Evolutionary conservation across 768 basidiomycete genomes (phyloP).

Genomic region (Xerocomellus chrysenteron): DNA sequence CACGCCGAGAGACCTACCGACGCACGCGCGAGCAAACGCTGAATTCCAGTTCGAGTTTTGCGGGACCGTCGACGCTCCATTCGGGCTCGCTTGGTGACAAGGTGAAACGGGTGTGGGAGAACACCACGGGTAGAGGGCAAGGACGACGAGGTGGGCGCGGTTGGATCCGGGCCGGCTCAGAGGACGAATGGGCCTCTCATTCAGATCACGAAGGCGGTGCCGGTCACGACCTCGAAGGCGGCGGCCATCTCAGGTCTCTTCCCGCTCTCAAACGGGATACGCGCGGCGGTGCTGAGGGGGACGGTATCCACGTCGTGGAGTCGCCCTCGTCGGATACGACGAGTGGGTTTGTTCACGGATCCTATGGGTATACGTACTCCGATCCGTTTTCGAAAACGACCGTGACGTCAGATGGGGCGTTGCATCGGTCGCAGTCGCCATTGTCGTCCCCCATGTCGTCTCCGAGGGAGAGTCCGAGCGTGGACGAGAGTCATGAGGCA

Average conservation of each 20-base stretch:
- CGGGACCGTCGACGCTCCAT: constrained; percentile 10
- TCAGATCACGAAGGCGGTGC: constrained; percentile 16
- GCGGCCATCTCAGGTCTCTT: not conserved
- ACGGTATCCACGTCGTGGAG: constrained; percentile 16
- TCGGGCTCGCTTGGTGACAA: constrained; percentile 27
- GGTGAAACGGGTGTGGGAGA: constrained; percentile 28
- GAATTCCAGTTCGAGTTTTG: constrained; percentile 10
- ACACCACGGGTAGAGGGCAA: constrained; percentile 2
- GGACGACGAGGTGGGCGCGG: constrained; percentile 36
- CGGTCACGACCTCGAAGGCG: not conserved
- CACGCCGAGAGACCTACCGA: constrained; percentile 32
- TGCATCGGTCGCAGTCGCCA: constrained; percentile 31
- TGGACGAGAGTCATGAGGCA: constrained; percentile 8
- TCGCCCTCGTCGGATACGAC: constrained; percentile 28
- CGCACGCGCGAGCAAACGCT: constrained; percentile 26
- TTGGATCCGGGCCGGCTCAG: constrained; percentile 51
- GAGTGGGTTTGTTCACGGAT: constrained; percentile 8
- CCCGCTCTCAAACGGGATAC: not conserved
- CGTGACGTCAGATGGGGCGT: not conserved
- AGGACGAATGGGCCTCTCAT: constrained; percentile 47
- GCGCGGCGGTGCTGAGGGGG: not conserved
- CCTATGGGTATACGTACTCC: constrained; percentile 12
- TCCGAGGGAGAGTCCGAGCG: constrained; percentile 21
- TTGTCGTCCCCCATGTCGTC: constrained; percentile 23
- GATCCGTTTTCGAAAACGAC: constrained; percentile 24